Conservation (phyloP, 2,329 filamentous ascomycete genomes). For the Diaporthe ampelina region DNA sequence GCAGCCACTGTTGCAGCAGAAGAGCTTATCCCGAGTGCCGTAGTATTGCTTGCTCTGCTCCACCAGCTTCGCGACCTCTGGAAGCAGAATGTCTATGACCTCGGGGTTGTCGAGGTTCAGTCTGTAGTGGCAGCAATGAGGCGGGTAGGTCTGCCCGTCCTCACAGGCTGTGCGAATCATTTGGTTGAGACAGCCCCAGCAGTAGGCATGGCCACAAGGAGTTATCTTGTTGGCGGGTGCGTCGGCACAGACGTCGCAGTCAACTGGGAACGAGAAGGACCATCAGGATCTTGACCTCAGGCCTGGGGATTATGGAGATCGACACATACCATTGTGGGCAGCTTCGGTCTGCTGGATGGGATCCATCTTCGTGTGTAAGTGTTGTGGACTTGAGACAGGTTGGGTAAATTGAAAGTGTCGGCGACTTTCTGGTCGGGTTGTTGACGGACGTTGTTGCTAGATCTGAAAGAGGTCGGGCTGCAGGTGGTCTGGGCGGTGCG, state of each 20-base stretch:
- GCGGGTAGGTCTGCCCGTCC: not conserved
- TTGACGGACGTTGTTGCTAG: not conserved
- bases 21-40: not conserved
- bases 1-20: not conserved
- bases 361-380: not conserved
- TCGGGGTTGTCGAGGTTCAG: not conserved
- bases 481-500: not conserved
- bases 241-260: not conserved
- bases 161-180: not conserved
- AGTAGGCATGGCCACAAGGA: not conserved
- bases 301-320: no score
- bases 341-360: not conserved
- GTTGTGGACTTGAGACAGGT: not conserved
- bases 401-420: not conserved
- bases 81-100: not conserved
- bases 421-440: not conserved
- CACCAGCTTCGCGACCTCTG: not conserved
- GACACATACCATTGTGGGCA: not conserved
- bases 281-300: not conserved
- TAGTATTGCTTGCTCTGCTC: not conserved
- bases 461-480: not conserved
- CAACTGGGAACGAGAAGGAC: not conserved
- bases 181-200: not conserved
- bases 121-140: not conserved
- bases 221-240: not conserved